Evolutionary conservation across 495 filamentous ascomycete genomes (phyloP).

Genomic region (Tuber microsphaerosporum): DNA sequence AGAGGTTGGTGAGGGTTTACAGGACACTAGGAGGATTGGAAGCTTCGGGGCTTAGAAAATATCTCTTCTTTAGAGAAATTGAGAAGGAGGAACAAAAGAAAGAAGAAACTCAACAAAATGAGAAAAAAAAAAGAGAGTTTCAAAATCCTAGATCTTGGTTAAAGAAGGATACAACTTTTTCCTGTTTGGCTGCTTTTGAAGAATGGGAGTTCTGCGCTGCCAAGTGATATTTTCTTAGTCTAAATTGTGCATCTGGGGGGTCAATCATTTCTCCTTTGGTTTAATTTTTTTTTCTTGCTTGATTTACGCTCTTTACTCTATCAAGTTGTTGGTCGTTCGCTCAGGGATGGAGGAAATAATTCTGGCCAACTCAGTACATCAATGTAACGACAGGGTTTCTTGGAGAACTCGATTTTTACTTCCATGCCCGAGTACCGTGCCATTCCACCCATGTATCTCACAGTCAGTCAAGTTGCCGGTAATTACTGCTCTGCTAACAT

Average conservation of each 20-base stretch:
- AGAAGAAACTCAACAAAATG: neutral
- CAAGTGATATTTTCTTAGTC: neutral
- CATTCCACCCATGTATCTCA: no score
- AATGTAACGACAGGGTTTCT: no score
- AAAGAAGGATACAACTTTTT: neutral
- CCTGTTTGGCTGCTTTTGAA: neutral
- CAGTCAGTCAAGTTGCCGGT: no score
- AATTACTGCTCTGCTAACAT: no score
- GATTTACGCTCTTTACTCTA: neutral
- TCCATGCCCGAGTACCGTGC: no score
- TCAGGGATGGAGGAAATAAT: neutral
- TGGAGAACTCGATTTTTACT: no score
- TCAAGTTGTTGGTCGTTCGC: neutral
- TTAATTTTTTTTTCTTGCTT: neutral
- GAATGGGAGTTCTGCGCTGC: neutral
- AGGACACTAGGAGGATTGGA: neutral
- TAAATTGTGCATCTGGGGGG: neutral
- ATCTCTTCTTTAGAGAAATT: neutral
- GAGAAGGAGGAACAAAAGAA: neutral
- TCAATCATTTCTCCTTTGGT: neutral
- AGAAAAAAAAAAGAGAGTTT: neutral
- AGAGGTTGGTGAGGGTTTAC: neutral
- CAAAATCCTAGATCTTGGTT: neutral
- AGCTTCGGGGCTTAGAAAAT: neutral
- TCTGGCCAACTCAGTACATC: no score